A percentile compares a stretch with the other conserved stretches of the same genome.
Evolutionary conservation across 2,329 filamentous ascomycete species (phyloP).

Genomic region (Sclerotiophoma versabilis): DNA sequence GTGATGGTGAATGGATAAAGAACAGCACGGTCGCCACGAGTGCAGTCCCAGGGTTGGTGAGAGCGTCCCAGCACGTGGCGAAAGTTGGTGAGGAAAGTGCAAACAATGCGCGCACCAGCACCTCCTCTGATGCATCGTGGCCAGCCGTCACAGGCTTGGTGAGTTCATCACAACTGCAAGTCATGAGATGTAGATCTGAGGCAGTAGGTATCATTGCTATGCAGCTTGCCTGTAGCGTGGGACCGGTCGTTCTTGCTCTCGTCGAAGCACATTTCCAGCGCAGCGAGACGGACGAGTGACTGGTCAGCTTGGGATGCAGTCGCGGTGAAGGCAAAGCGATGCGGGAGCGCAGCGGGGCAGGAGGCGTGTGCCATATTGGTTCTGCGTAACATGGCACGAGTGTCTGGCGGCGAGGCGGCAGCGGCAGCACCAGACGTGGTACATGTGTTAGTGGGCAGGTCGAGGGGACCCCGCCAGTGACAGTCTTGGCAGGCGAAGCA

Average conservation of each 20-base stretch:
- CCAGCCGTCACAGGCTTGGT: not conserved
- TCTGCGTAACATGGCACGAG: slow-evolving; percentile 32
- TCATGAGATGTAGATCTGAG: too few relatives aligned
- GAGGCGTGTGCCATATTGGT: slow-evolving; percentile 30
- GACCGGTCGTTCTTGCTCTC: not conserved
- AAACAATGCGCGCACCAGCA: not conserved
- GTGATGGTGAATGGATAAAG: not conserved
- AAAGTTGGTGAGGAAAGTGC: not conserved
- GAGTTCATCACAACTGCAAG: too few relatives aligned
- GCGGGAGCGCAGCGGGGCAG: slow-evolving; percentile 11
- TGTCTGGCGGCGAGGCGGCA: slow-evolving; percentile 10
- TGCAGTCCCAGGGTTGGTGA: not conserved
- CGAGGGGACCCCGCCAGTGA: not conserved
- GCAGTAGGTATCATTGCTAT: not conserved
- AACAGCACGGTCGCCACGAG: not conserved
- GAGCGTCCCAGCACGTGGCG: not conserved
- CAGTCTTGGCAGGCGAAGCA: not conserved
- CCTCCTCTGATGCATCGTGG: not conserved
- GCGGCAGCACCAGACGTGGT: slow-evolving; percentile 7
- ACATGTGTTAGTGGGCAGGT: slow-evolving; percentile 4
- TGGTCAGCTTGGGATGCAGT: not conserved
- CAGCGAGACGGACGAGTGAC: not conserved
- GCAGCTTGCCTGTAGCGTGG: not conserved
- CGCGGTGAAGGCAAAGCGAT: not conserved
- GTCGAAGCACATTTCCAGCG: not conserved